Conservation (phyloP, 2,329 filamentous ascomycete species). For the Diplodia mutila region DNA sequence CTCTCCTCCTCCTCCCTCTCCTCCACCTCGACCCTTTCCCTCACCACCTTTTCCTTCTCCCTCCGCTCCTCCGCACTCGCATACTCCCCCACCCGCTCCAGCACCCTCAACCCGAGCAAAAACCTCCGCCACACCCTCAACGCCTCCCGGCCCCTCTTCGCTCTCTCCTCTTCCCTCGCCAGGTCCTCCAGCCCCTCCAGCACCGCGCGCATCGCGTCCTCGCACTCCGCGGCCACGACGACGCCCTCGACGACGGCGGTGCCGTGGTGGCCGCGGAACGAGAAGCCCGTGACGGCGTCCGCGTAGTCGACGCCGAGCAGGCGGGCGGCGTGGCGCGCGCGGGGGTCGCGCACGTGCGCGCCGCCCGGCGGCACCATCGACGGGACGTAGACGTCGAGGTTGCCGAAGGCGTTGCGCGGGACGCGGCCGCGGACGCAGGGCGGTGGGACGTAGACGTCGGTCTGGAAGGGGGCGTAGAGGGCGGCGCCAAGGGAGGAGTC, state of each 20-base stretch:
- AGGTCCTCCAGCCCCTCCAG: slow-evolving; percentile 70
- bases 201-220: slow-evolving; percentile 71
- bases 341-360: slow-evolving; percentile 58
- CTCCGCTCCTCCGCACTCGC: slow-evolving; percentile 39
- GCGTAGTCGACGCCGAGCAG: slow-evolving; percentile 82
- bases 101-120: slow-evolving; percentile 67
- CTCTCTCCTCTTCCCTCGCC: slow-evolving; percentile 64
- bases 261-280: slow-evolving; percentile 82
- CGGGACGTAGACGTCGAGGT: slow-evolving; percentile 66
- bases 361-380: slow-evolving; percentile 66
- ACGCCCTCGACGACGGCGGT: slow-evolving; percentile 81
- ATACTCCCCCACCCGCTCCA: slow-evolving; percentile 69
- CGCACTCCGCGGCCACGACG: slow-evolving; percentile 73
- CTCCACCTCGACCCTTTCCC: slow-evolving; percentile 30
- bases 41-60: slow-evolving; percentile 16
- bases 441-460: slow-evolving; percentile 73
- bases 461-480: slow-evolving; percentile 64
- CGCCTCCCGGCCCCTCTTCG: slow-evolving; percentile 54
- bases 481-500: slow-evolving; percentile 50
- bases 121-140: slow-evolving; percentile 64
- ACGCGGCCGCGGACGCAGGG: slow-evolving; percentile 75
- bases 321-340: slow-evolving; percentile 72
- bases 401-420: slow-evolving; percentile 64
- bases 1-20: slow-evolving; percentile 27
- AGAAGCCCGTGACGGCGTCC: slow-evolving; percentile 86